Conservation (phyloP, 1,139 yeast species). For the Tardiomyces depauwii region DNA sequence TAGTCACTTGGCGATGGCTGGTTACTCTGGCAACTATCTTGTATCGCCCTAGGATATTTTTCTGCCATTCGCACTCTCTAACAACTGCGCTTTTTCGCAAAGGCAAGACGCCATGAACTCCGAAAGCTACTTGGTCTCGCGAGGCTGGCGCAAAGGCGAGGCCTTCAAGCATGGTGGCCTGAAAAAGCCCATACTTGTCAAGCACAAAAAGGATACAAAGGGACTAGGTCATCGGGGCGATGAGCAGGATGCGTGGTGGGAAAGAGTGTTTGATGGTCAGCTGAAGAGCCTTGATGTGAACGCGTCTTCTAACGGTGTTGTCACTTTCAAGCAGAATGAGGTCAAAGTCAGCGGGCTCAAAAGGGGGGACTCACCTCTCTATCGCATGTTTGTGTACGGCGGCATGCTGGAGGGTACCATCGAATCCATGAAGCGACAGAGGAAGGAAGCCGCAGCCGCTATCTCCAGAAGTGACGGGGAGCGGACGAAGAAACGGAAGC, state of each 20-base stretch:
- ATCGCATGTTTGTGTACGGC: conserved; percentile 67
- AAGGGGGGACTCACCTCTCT: conserved; percentile 35
- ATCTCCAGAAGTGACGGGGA: conserved; percentile 14
- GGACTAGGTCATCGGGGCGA: conserved; percentile 70
- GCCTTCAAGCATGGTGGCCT: conserved; percentile 73
- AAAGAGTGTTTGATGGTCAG: conserved; percentile 84
- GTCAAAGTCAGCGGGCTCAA: conserved; percentile 22
- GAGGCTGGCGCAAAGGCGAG: conserved; percentile 90
- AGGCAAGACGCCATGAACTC: conserved; percentile 50
- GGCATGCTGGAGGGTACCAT: conserved; percentile 76
- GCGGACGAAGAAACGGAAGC: conserved; percentile 13
- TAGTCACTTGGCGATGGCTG: background rate
- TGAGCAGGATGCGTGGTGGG: conserved; percentile 95
- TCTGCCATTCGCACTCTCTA: background rate
- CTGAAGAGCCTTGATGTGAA: conserved; percentile 64
- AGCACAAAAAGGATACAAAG: conserved; percentile 80
- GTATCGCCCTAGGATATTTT: background rate
- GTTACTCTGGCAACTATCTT: background rate
- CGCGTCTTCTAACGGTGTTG: conserved; percentile 23
- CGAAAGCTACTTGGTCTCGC: conserved; percentile 55
- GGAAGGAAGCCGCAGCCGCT: conserved; percentile 11
- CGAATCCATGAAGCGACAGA: conserved; percentile 14
- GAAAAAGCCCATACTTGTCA: conserved; percentile 74
- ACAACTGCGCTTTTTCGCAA: too few species aligned
- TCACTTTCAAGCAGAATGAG: conserved; percentile 27